Evolutionary conservation across 306 rosid species (phyloP).

Genomic region (Albizia julibrissin): DNA sequence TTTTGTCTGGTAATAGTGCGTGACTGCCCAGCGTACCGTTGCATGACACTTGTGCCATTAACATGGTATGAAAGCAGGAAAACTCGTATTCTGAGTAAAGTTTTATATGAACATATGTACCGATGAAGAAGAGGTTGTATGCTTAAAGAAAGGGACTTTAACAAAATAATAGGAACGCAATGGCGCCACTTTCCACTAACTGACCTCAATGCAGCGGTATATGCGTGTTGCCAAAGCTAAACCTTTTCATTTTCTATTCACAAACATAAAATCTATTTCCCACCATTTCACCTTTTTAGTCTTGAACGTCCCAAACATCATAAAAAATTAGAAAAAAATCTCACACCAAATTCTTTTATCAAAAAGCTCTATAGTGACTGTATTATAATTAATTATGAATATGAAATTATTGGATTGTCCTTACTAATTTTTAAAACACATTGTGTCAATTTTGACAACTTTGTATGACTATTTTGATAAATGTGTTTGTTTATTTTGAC

Average conservation of each 20-base stretch:
- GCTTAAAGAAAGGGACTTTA: background rate
- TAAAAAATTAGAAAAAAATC: too few relatives aligned
- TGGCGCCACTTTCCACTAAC: constrained; percentile 54
- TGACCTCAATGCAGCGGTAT: constrained; percentile 40
- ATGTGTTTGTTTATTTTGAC: too few relatives aligned
- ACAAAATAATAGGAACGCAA: constrained; percentile 33
- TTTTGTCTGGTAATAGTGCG: constrained; percentile 18
- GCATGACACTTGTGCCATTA: constrained; percentile 39
- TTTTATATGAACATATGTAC: background rate
- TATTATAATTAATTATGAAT: too few relatives aligned
- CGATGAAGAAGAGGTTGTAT: background rate
- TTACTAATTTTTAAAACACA: too few relatives aligned
- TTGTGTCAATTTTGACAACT: too few relatives aligned
- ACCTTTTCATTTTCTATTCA: constrained; percentile 34
- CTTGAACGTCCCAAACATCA: too few relatives aligned
- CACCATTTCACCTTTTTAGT: background rate
- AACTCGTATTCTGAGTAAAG: background rate
- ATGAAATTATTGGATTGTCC: too few relatives aligned
- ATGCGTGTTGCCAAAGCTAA: constrained; percentile 59
- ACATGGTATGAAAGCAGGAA: background rate
- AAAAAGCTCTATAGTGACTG: too few relatives aligned
- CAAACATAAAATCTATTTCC: constrained; percentile 15
- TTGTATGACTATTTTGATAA: too few relatives aligned
- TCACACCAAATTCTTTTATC: too few relatives aligned
- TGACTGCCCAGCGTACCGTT: constrained; percentile 30